Conservation (phyloP, 2,329 filamentous ascomycete species). For the Nemania sp. region DNA sequence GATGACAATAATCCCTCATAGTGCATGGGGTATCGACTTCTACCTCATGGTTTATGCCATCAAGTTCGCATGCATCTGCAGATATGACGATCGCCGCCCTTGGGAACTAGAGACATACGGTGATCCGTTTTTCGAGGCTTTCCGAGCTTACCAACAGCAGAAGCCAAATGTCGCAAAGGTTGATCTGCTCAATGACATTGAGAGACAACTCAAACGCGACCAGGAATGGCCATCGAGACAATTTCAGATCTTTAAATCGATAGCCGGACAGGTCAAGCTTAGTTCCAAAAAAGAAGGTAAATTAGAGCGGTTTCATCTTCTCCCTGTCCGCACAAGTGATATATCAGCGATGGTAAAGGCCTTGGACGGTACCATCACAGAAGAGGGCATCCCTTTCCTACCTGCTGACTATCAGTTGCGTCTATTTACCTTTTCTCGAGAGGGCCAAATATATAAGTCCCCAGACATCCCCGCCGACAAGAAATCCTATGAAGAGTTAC, state of each 20-base stretch:
- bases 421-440: neutral
- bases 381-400: neutral
- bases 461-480: neutral
- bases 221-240: neutral
- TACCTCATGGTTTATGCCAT: slow-evolving; percentile 11
- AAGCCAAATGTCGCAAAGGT: neutral
- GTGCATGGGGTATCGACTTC: neutral
- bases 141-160: neutral
- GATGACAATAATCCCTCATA: neutral
- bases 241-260: neutral
- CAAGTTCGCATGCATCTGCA: neutral
- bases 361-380: neutral
- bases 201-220: neutral
- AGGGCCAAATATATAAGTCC: neutral
- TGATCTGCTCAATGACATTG: neutral
- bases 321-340: neutral
- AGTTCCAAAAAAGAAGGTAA: too few relatives aligned
- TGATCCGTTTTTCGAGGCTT: slow-evolving; percentile 8
- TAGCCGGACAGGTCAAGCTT: neutral
- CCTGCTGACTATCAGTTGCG: neutral
- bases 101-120: neutral
- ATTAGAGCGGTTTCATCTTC: neutral
- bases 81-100: neutral
- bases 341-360: neutral
- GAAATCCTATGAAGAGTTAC: neutral